These are phyloP conservation scores for Nicotiana undulata DNA, from an alignment of 257 asterid species.

Conservation along the genomic window DNA sequence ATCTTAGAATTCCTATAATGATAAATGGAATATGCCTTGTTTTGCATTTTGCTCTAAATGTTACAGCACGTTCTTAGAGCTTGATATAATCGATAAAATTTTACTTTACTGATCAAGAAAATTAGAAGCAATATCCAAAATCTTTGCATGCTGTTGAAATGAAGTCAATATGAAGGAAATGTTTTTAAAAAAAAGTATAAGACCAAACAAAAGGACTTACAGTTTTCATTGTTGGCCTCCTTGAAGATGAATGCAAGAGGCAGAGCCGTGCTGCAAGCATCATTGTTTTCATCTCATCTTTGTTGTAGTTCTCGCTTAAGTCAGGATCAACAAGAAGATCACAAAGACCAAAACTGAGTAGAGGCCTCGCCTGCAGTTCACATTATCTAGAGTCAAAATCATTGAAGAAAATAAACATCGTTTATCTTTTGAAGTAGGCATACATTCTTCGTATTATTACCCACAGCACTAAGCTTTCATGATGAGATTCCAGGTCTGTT, in stretches of 20 bases:
- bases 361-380: slow-evolving; percentile 55
- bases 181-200: neutral
- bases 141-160: neutral
- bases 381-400: neutral
- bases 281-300: slow-evolving; percentile 59
- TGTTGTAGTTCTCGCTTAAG: slow-evolving; percentile 40
- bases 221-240: slow-evolving; percentile 72
- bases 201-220: slow-evolving; percentile 23
- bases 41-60: neutral
- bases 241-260: slow-evolving; percentile 74
- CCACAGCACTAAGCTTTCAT: slow-evolving; percentile 69
- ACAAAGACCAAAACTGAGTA: slow-evolving; percentile 49
- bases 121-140: neutral
- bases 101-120: neutral
- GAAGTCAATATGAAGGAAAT: neutral
- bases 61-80: neutral
- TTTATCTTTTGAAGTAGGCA: neutral
- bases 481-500: slow-evolving; percentile 27
- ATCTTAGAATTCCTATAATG: neutral
- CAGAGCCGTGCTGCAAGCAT: slow-evolving; percentile 57
- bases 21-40: neutral
- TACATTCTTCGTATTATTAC: slow-evolving; percentile 22
- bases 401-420: neutral
- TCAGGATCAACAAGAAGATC: slow-evolving; percentile 64
- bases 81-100: neutral